Evolutionary conservation across 345 rosid species (phyloP).

Genomic region (Diplotaxis tenuifolia): DNA sequence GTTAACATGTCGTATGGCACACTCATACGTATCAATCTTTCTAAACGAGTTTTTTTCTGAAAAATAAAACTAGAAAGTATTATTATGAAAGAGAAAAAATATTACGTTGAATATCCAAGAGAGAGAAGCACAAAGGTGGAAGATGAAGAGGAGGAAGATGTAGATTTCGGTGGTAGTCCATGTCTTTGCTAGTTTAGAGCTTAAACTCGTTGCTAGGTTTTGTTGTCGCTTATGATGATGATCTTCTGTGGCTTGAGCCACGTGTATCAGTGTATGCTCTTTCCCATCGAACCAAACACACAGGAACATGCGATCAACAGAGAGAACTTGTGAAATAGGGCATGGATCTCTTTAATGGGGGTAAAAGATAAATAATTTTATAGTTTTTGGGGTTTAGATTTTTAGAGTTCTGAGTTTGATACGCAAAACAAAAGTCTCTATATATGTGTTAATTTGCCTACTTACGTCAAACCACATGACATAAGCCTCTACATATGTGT

Average conservation of each 20-base stretch:
- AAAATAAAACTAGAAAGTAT: not conserved
- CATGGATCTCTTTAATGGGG: slow-evolving; percentile 1
- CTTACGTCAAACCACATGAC: too few relatives aligned
- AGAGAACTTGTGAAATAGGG: slow-evolving; percentile 8
- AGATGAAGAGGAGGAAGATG: slow-evolving; percentile 36
- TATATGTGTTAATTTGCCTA: too few relatives aligned
- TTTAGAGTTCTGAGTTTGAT: not conserved
- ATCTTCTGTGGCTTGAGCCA: slow-evolving; percentile 19
- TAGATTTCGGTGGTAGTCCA: slow-evolving; percentile 31
- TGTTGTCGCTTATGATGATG: slow-evolving; percentile 18
- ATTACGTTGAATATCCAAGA: slow-evolving; percentile 37
- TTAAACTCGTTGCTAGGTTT: slow-evolving; percentile 11
- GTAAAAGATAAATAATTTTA: not conserved
- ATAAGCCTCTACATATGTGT: too few relatives aligned
- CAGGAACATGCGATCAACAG: not conserved
- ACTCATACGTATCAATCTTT: too few relatives aligned
- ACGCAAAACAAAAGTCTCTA: not conserved
- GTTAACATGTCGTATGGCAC: too few relatives aligned
- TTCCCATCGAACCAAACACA: slow-evolving; percentile 24
- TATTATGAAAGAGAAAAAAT: not conserved
- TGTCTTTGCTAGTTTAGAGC: slow-evolving; percentile 35
- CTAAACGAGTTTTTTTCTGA: too few relatives aligned
- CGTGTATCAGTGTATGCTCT: slow-evolving; percentile 10
- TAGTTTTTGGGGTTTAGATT: not conserved
- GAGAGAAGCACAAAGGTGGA: slow-evolving; percentile 34